Conservation (phyloP, 306 rosid genomes). For the Oxytropis ochrocephala region DNA sequence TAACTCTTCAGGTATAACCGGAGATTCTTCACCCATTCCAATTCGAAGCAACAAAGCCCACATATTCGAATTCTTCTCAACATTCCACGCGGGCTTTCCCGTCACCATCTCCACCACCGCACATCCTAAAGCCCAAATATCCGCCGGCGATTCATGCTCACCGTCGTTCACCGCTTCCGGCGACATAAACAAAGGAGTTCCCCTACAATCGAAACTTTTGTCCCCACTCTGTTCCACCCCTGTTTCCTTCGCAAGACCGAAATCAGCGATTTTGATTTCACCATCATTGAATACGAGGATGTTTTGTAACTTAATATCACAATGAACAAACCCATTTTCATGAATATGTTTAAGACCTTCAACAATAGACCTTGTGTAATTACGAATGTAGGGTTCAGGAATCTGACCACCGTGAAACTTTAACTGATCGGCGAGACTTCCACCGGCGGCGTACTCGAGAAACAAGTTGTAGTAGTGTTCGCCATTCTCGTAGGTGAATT, state of each 20-base stretch:
- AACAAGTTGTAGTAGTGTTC: slow-evolving; percentile 44
- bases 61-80: slow-evolving; percentile 19
- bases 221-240: slow-evolving; percentile 30
- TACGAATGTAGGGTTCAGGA: slow-evolving; percentile 36
- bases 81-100: slow-evolving; percentile 67
- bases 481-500: slow-evolving; percentile 47
- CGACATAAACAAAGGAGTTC: slow-evolving; percentile 87
- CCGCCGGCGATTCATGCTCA: slow-evolving; percentile 52
- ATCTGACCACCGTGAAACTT: slow-evolving; percentile 44
- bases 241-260: slow-evolving; percentile 59
- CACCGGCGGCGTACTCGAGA: slow-evolving; percentile 68
- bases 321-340: slow-evolving; percentile 72
- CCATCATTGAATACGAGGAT: slow-evolving; percentile 59
- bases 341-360: slow-evolving; percentile 63
- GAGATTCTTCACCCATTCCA: slow-evolving; percentile 65
- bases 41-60: slow-evolving; percentile 55
- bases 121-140: slow-evolving; percentile 82
- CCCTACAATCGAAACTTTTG: slow-evolving; percentile 40
- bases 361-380: slow-evolving; percentile 37
- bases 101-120: slow-evolving; percentile 72
- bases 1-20: slow-evolving; percentile 48
- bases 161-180: slow-evolving; percentile 69
- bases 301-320: slow-evolving; percentile 80
- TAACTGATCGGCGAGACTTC: slow-evolving; percentile 50
- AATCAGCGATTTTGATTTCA: slow-evolving; percentile 66